Conservation (phyloP, 306 rosid species). For the Potentilla sterilis region DNA sequence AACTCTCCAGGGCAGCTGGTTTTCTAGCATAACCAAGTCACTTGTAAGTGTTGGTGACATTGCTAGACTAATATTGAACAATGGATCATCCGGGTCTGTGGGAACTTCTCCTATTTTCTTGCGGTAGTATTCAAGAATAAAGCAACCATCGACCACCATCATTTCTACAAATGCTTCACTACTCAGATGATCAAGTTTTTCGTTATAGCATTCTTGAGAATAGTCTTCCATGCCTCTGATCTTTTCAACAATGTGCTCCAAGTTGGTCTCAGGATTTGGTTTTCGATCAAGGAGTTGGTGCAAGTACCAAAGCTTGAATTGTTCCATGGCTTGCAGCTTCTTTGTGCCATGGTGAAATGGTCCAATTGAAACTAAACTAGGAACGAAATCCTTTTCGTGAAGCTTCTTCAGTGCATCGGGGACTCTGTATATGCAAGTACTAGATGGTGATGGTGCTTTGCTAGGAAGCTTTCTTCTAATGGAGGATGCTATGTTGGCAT, state of each 20-base stretch:
- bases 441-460: neutral
- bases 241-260: neutral
- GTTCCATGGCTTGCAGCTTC: constrained; percentile 5
- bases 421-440: neutral
- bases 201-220: neutral
- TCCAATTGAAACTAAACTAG: constrained; percentile 7
- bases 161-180: constrained; percentile 5
- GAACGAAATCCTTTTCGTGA: neutral
- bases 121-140: neutral
- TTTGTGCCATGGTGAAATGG: constrained; percentile 2
- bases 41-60: neutral
- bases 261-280: neutral
- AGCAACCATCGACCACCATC: constrained; percentile 8
- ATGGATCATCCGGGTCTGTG: neutral
- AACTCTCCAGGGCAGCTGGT: constrained; percentile 11
- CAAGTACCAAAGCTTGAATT: neutral
- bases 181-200: neutral
- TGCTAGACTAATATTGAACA: neutral
- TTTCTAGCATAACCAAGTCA: constrained; percentile 8
- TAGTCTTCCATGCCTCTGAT: neutral
- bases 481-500: neutral
- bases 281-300: neutral
- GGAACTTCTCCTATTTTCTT: neutral
- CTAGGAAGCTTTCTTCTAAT: neutral
- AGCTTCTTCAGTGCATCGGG: neutral